Conservation (phyloP, 495 filamentous ascomycete species). For the Talaromyces wortmannii region DNA sequence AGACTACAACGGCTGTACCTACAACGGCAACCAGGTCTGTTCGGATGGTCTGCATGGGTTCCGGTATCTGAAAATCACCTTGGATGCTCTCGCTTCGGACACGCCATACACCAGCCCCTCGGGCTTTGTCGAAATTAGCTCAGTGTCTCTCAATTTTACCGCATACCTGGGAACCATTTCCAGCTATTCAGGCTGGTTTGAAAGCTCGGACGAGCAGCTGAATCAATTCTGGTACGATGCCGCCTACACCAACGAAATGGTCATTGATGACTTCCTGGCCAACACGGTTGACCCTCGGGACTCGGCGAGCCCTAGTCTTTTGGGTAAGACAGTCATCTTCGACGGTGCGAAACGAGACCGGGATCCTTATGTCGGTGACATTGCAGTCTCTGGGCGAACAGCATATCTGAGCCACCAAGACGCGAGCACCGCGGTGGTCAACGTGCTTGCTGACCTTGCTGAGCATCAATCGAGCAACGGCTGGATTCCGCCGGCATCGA, state of each 20-base stretch:
- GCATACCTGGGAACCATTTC: slow-evolving; percentile 34
- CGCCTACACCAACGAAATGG: slow-evolving; percentile 38
- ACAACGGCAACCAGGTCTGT: slow-evolving; percentile 26
- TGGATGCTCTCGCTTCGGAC: slow-evolving; percentile 30
- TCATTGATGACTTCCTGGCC: slow-evolving; percentile 26
- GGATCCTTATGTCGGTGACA: slow-evolving; percentile 41
- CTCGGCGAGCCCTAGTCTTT: slow-evolving; percentile 24
- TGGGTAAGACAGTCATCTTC: slow-evolving; percentile 32
- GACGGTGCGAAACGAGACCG: slow-evolving; percentile 43
- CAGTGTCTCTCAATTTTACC: slow-evolving; percentile 28
- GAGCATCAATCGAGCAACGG: slow-evolving; percentile 38
- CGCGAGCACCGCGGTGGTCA: slow-evolving; percentile 18
- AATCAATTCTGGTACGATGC: slow-evolving; percentile 44
- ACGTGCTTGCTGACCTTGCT: slow-evolving; percentile 37
- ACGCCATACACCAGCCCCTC: slow-evolving; percentile 29
- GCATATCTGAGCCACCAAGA: slow-evolving; percentile 36
- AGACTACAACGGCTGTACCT: slow-evolving; percentile 28
- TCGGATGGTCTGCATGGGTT: slow-evolving; percentile 42
- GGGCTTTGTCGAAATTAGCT: slow-evolving; percentile 26
- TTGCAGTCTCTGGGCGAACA: slow-evolving; percentile 34
- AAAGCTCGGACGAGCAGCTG: slow-evolving; percentile 35
- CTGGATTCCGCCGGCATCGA: slow-evolving; percentile 46
- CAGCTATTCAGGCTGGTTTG: slow-evolving; percentile 39
- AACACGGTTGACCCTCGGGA: slow-evolving; percentile 29
- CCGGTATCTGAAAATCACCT: slow-evolving; percentile 36